These are phyloP conservation scores for Aureoboletus auriporus DNA, from an alignment of 768 basidiomycete genomes.

Conservation along the genomic window DNA sequence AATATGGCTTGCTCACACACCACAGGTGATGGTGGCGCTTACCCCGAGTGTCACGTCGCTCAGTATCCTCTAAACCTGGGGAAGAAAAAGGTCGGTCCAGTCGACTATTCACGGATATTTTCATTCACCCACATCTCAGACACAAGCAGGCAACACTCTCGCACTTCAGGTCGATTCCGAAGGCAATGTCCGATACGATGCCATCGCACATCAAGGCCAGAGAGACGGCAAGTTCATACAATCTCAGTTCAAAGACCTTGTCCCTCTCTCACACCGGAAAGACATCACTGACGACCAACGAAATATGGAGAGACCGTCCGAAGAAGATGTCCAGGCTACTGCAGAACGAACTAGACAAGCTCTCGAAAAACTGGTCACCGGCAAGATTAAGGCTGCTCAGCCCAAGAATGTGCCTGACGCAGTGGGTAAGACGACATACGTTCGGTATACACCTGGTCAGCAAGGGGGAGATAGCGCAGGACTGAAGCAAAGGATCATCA, in stretches of 20 bases:
- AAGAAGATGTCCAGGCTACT: constrained; percentile 88
- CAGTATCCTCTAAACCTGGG: constrained; percentile 97
- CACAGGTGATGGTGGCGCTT: constrained; percentile 78
- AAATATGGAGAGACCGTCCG: constrained; percentile 87
- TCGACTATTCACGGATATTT: neutral
- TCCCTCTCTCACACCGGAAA: constrained; percentile 85
- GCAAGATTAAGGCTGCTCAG: constrained; percentile 98
- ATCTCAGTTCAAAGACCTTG: constrained; percentile 96
- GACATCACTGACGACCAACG: constrained; percentile 76
- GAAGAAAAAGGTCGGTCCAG: constrained; percentile 74
- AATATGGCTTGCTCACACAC: constrained; percentile 1
- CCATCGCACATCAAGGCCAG: constrained; percentile 94
- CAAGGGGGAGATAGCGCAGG: constrained; percentile 50
- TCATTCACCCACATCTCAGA: constrained; percentile 40
- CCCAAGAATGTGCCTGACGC: constrained; percentile 90
- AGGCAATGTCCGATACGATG: constrained; percentile 96
- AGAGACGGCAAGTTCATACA: constrained; percentile 82
- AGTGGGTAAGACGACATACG: constrained; percentile 82
- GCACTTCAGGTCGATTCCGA: constrained; percentile 96
- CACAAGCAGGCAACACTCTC: constrained; percentile 88
- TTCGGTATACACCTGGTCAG: constrained; percentile 96
- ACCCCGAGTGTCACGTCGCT: constrained; percentile 94
- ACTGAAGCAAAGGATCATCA: constrained; percentile 94
- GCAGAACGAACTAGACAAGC: constrained; percentile 88
- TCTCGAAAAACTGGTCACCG: constrained; percentile 88